Evolutionary conservation across 179 eudicot genomes (phyloP), one percentile per base, ranked within the genome.

Genomic region (Dionaea muscipula): DNA sequence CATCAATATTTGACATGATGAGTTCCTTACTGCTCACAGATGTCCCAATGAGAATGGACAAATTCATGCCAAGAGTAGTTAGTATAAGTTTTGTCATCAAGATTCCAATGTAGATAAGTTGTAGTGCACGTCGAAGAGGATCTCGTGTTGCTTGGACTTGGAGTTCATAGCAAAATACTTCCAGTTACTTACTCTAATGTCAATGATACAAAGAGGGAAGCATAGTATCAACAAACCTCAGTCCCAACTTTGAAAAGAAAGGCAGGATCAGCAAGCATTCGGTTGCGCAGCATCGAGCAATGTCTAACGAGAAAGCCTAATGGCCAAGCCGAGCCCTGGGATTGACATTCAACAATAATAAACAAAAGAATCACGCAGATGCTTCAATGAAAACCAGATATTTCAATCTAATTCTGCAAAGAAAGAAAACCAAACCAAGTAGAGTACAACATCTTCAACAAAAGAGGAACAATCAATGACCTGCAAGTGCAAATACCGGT

Each of bases 241-340:
- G 84, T 81, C 57, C 96, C 96, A 62, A 85, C 75, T 83, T 89
- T 89, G 67, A 82, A 89, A 56, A 87, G 76, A 65, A 87, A 87
- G 2, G 96, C 65, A 10, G 94, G 94, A 72, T 88, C 96, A 37
- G 84, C 96, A 62, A 88, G 60, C 94, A 88, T 82, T 56, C 90
- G 62, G 57, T 87, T 71, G 21, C 96, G 79, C 35, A 87, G 68
- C 90, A 85, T 82, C 12, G 83, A 54, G 52, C 80, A 80, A 55
- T 77, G 68, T 57, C 67, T 75, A 80, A 82, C 82, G 54, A 71
- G 51, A 68, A 87, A 82, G 26, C 90, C 81, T 13, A 87, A 44
- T 7, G 84, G 84, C 88, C 93, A 63, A 24, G 36, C 68, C 12
- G 84, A 76, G 21, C 82, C 86, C 96, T 88, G 67, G 47, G 62